These are phyloP conservation scores for Cetraspora pellucida DNA, from an alignment of 192 early-diverging fungal genomes.

Conservation along the genomic window DNA sequence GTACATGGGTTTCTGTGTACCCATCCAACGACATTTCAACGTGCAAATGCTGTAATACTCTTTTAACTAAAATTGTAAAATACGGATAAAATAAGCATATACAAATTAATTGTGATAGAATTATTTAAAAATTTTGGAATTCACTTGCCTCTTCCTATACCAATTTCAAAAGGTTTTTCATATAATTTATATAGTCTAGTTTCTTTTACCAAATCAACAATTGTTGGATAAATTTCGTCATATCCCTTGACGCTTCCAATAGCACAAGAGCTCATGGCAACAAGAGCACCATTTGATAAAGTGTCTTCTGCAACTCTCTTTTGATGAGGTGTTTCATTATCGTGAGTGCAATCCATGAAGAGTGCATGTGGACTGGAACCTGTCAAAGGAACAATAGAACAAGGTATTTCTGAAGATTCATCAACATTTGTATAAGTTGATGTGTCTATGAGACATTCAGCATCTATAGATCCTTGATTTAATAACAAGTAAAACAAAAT, in stretches of 20 bases:
- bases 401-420: constrained; percentile 44
- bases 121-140: not conserved
- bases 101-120: not conserved
- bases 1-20: constrained; percentile 91
- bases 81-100: not conserved
- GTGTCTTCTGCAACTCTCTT: constrained; percentile 88
- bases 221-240: constrained; percentile 88
- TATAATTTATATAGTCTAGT: constrained; percentile 73
- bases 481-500: not conserved
- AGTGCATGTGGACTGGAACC: constrained; percentile 89
- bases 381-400: constrained; percentile 68
- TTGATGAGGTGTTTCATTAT: constrained; percentile 96
- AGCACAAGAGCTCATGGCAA: constrained; percentile 88
- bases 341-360: constrained; percentile 99
- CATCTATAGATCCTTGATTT: constrained; percentile 72
- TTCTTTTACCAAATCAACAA: constrained; percentile 90
- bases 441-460: constrained; percentile 58
- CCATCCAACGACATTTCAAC: constrained; percentile 80
- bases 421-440: constrained; percentile 45
- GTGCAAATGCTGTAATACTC: constrained; percentile 76
- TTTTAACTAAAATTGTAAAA: constrained; percentile 55
- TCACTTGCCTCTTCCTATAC: constrained; percentile 62
- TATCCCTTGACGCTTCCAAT: constrained; percentile 97
- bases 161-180: constrained; percentile 54
- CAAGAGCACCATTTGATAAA: constrained; percentile 87